Percentiles rank a stretch among this genome's conserved stretches.
phyloP scores from a whole-genome alignment of 2,329 filamentous ascomycete genomes.

The Epichloe amarillans region DNA sequence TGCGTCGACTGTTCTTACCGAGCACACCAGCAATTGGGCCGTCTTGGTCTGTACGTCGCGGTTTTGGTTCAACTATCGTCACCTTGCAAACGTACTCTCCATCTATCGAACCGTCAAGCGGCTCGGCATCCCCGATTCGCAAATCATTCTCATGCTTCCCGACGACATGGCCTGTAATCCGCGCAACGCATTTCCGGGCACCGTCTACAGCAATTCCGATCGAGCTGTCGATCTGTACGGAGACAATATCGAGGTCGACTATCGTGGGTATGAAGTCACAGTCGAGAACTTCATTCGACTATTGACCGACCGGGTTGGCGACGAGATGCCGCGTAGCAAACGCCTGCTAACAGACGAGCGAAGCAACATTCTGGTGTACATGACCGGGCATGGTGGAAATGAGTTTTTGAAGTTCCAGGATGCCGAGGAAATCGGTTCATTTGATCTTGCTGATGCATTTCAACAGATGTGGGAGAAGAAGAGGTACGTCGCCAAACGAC shows the following conservation, averaged over 20 bases:
- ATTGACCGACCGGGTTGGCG: slow-evolving; percentile 83
- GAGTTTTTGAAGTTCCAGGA: slow-evolving; percentile 99
- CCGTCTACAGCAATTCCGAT: slow-evolving; percentile 96
- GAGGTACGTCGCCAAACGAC: slow-evolving; percentile 35
- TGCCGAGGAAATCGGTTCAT: slow-evolving; percentile 91
- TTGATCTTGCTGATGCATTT: slow-evolving; percentile 92
- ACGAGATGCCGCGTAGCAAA: slow-evolving; percentile 92
- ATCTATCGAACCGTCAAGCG: slow-evolving; percentile 97
- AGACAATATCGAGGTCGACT: slow-evolving; percentile 98
- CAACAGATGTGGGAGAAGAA: slow-evolving; percentile 99
- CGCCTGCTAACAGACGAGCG: slow-evolving; percentile 85
- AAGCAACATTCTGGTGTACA: slow-evolving; percentile 96
- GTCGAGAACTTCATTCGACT: slow-evolving; percentile 97
- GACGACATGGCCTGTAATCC: slow-evolving; percentile 99
- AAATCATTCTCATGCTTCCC: slow-evolving; percentile 99
- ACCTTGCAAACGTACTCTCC: slow-evolving; percentile 93
- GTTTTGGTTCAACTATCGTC: slow-evolving; percentile 99
- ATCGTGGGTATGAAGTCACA: slow-evolving; percentile 94
- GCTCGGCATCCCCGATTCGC: slow-evolving; percentile 91
- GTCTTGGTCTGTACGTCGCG: slow-evolving; percentile 96
- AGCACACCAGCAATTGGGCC: slow-evolving; percentile 98
- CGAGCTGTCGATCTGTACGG: slow-evolving; percentile 92
- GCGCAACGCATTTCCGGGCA: slow-evolving; percentile 92
- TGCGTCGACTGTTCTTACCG: slow-evolving; percentile 36
- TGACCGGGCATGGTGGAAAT: slow-evolving; percentile 96